Conservation (phyloP, 225 moss, liverwort and hornwort genomes). For the Rhytidiadelphus loreus region DNA sequence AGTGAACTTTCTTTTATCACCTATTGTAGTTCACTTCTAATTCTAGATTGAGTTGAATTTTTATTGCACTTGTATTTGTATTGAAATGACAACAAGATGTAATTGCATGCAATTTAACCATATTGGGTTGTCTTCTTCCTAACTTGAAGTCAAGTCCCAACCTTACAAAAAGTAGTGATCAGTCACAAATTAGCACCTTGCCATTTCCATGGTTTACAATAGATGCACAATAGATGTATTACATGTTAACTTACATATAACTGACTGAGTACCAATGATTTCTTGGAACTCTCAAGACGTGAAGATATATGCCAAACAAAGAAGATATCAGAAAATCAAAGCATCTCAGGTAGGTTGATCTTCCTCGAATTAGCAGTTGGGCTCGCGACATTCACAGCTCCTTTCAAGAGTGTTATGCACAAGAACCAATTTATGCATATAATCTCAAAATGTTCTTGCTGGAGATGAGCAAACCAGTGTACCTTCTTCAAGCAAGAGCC, state of each 20-base stretch:
- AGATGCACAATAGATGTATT: neutral
- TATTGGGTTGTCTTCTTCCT: neutral
- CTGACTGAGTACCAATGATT: neutral
- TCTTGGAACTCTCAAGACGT: neutral
- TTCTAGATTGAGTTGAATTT: accelerated
- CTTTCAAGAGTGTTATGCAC: neutral
- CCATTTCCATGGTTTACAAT: neutral
- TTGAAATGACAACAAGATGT: neutral
- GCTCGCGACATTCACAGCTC: neutral
- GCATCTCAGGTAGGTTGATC: neutral
- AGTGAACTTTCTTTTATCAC: no score
- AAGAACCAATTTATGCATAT: neutral
- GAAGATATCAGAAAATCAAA: neutral
- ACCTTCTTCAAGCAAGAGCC: neutral
- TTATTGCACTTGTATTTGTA: neutral
- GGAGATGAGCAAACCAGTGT: neutral
- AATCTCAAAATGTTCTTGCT: neutral
- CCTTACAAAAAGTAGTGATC: neutral
- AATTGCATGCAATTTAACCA: neutral
- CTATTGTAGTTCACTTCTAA: no score
- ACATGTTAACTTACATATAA: neutral
- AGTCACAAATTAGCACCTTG: neutral
- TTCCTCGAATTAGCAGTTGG: neutral
- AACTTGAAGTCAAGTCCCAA: neutral
- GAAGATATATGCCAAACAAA: neutral